Conservation (phyloP, 2,329 filamentous ascomycete species). For the Trichoderma koningiopsis region DNA sequence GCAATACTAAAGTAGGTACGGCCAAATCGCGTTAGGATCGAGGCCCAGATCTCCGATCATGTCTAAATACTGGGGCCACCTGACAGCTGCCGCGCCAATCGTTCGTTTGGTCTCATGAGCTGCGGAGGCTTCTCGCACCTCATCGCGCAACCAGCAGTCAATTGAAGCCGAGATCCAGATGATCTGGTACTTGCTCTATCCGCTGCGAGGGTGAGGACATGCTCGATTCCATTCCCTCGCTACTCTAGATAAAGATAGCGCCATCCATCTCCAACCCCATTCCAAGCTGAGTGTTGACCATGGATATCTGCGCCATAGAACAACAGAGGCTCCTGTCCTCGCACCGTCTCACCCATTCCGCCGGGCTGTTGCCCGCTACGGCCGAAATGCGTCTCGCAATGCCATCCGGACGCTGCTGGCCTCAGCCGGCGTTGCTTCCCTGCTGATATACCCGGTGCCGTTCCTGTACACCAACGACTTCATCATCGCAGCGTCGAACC, state of each 20-base stretch:
- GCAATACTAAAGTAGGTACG: neutral
- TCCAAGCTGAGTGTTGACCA: neutral
- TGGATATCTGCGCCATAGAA: slow-evolving; percentile 50
- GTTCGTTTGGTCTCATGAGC: neutral
- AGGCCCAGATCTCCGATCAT: slow-evolving; percentile 11
- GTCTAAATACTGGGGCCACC: slow-evolving; percentile 9
- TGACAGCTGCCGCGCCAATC: neutral
- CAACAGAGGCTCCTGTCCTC: slow-evolving; percentile 71
- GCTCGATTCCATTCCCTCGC: neutral
- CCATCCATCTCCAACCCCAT: neutral
- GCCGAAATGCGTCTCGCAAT: slow-evolving; percentile 69
- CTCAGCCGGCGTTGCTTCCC: slow-evolving; percentile 69
- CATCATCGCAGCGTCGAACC: slow-evolving; percentile 68
- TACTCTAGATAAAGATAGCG: slow-evolving; percentile 11
- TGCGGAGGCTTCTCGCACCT: neutral
- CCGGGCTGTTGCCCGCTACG: slow-evolving; percentile 66
- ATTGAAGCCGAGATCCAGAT: slow-evolving; percentile 40
- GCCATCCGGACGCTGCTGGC: slow-evolving; percentile 73
- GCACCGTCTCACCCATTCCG: slow-evolving; percentile 66
- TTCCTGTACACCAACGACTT: slow-evolving; percentile 75
- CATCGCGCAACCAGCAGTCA: neutral
- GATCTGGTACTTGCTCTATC: slow-evolving; percentile 80
- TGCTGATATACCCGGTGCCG: slow-evolving; percentile 73
- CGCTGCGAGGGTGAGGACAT: slow-evolving; percentile 68
- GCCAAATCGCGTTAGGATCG: neutral